phyloP scores from a whole-genome alignment of 2,329 filamentous ascomycete genomes.

The Aspergillus viridinutans region DNA sequence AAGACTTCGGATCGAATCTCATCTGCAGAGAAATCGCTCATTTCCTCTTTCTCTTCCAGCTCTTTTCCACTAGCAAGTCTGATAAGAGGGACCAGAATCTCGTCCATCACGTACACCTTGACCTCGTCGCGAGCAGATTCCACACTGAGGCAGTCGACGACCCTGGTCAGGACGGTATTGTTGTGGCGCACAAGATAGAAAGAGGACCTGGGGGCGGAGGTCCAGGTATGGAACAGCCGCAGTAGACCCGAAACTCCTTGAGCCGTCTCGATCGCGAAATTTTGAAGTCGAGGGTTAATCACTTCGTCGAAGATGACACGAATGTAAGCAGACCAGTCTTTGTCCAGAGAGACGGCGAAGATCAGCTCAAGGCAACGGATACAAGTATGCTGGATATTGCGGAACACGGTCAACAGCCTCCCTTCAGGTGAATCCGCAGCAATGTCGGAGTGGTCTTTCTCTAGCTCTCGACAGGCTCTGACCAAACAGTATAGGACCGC shows the following conservation, averaged over 20 bases:
- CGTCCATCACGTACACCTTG: conserved; percentile 70
- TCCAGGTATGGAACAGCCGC: conserved; percentile 77
- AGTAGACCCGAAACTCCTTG: conserved; percentile 83
- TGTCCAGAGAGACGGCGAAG: conserved; percentile 67
- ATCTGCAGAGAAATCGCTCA: conserved; percentile 37
- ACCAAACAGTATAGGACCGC: conserved; percentile 78
- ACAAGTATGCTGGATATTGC: conserved; percentile 55
- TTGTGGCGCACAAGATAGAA: conserved; percentile 65
- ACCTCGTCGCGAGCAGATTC: conserved; percentile 80
- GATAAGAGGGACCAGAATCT: conserved; percentile 68
- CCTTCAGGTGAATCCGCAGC: conserved; percentile 28
- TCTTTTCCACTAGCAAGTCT: conserved; percentile 54
- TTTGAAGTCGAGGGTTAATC: conserved; percentile 70
- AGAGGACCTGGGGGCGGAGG: conserved; percentile 61
- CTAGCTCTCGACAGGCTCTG: conserved; percentile 57
- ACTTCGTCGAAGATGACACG: conserved; percentile 68
- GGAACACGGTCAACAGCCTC: conserved; percentile 31
- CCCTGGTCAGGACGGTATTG: conserved; percentile 57
- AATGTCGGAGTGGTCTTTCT: conserved; percentile 26
- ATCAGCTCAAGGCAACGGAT: conserved; percentile 77
- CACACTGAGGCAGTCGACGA: conserved; percentile 68
- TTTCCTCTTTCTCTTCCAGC: conserved; percentile 47
- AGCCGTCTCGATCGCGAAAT: conserved; percentile 77
- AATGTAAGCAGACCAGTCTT: conserved; percentile 70
- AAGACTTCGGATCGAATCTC: conserved; percentile 35